These are phyloP conservation scores for Favolaschia claudopus DNA, from an alignment of 768 basidiomycete genomes.

Conservation along the genomic window DNA sequence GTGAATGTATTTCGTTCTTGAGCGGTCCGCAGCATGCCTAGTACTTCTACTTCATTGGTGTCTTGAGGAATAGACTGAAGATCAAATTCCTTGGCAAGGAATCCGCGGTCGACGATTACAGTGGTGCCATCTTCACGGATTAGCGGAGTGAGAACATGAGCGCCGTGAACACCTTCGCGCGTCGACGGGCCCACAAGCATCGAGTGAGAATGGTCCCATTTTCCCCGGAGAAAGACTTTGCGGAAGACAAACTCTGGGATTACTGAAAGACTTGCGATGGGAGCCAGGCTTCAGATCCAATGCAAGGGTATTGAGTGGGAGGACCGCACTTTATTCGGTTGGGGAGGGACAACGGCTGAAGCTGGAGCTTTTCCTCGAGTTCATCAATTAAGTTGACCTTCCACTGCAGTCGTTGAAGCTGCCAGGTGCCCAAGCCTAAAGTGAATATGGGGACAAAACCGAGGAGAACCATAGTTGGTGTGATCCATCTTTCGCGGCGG, in stretches of 20 bases:
- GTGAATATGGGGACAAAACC: slow-evolving; percentile 92
- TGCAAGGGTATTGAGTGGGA: slow-evolving; percentile 25
- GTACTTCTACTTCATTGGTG: slow-evolving; percentile 69
- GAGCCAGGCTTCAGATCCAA: slow-evolving; percentile 27
- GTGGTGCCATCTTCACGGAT: slow-evolving; percentile 82
- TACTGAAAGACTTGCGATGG: slow-evolving; percentile 59
- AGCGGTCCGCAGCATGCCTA: slow-evolving; percentile 88
- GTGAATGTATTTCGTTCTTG: slow-evolving; percentile 82
- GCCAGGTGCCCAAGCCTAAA: slow-evolving; percentile 92
- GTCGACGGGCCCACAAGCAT: slow-evolving; percentile 88
- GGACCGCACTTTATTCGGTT: slow-evolving; percentile 81
- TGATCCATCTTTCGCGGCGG: slow-evolving; percentile 67
- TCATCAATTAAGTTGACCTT: slow-evolving; percentile 94
- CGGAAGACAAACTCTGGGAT: slow-evolving; percentile 92
- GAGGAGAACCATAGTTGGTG: slow-evolving; percentile 74
- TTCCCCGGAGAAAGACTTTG: slow-evolving; percentile 80
- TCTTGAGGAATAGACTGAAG: slow-evolving; percentile 43
- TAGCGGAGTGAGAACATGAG: slow-evolving; percentile 88
- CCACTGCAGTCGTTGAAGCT: slow-evolving; percentile 93
- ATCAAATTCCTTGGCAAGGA: slow-evolving; percentile 67
- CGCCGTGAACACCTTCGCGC: slow-evolving; percentile 88
- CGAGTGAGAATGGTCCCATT: slow-evolving; percentile 78
- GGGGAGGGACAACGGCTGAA: slow-evolving; percentile 81
- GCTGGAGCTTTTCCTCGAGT: slow-evolving; percentile 86
- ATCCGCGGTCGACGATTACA: slow-evolving; percentile 92